Conservation (phyloP, 2,329 filamentous ascomycete genomes). For the Pseudogymnoascus sp. region DNA sequence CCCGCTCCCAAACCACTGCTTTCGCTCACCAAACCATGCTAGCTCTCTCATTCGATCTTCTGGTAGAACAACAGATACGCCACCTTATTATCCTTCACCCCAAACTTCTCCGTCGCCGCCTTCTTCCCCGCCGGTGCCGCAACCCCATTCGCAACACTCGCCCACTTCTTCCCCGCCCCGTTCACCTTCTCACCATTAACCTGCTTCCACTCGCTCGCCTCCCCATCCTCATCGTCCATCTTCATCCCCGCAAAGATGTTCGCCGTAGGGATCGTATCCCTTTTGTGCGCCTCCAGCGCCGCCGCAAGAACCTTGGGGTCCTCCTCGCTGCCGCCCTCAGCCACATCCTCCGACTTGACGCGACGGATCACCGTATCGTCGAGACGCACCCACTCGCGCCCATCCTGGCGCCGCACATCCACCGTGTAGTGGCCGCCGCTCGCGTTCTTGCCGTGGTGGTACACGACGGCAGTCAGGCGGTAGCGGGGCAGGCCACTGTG, state of each 20-base stretch:
- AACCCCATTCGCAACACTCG: slow-evolving; percentile 58
- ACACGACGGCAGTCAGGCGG: slow-evolving; percentile 80
- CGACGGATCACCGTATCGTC: slow-evolving; percentile 88
- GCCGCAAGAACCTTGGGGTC: slow-evolving; percentile 61
- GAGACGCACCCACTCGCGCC: slow-evolving; percentile 89
- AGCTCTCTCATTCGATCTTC: slow-evolving; percentile 24
- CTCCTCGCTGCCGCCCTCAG: slow-evolving; percentile 75
- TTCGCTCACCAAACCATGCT: background rate
- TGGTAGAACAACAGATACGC: slow-evolving; percentile 97
- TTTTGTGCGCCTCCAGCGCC: slow-evolving; percentile 60
- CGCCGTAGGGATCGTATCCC: slow-evolving; percentile 40
- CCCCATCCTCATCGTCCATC: slow-evolving; percentile 56
- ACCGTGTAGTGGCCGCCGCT: slow-evolving; percentile 96
- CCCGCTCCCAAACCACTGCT: background rate
- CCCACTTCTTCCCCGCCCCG: slow-evolving; percentile 60
- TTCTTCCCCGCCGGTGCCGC: slow-evolving; percentile 41
- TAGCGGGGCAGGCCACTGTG: slow-evolving; percentile 74
- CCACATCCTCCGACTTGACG: slow-evolving; percentile 80
- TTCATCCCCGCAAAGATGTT: slow-evolving; percentile 70
- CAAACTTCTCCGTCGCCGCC: slow-evolving; percentile 49
- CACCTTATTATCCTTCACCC: slow-evolving; percentile 85
- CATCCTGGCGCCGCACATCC: slow-evolving; percentile 91
- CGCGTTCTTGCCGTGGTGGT: slow-evolving; percentile 95
- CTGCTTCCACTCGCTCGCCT: slow-evolving; percentile 76
- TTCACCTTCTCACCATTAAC: slow-evolving; percentile 55